Evolutionary conservation across 2,329 filamentous ascomycete genomes (phyloP).

Genomic region (Cladophialophora bantiana): DNA sequence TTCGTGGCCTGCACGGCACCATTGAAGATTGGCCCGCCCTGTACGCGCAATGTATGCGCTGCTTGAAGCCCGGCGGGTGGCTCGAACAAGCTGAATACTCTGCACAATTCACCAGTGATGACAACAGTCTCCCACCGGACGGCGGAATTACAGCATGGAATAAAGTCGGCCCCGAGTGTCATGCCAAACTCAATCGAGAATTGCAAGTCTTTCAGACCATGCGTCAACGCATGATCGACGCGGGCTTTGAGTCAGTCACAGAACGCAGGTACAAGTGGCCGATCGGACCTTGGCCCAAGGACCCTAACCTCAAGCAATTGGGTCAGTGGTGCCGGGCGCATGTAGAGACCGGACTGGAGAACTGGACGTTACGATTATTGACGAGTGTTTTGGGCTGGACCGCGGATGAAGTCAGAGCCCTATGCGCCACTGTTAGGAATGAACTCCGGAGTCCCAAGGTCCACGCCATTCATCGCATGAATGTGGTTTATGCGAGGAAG

Average conservation of each 20-base stretch:
- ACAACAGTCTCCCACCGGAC: constrained; percentile 47
- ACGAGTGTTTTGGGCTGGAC: constrained; percentile 43
- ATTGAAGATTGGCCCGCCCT: constrained; percentile 61
- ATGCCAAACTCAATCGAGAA: constrained; percentile 44
- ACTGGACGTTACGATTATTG: constrained; percentile 45
- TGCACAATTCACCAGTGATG: constrained; percentile 38
- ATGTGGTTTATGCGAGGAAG: constrained; percentile 33
- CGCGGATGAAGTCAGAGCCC: constrained; percentile 35
- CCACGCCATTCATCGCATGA: constrained; percentile 36
- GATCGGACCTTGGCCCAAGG: constrained; percentile 44
- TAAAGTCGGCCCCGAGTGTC: constrained; percentile 43
- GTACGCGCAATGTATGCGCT: constrained; percentile 38
- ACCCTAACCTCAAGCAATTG: constrained; percentile 43
- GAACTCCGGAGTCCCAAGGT: constrained; percentile 30
- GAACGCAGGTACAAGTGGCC: constrained; percentile 44
- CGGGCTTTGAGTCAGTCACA: constrained; percentile 44
- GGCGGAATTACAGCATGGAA: constrained; percentile 47
- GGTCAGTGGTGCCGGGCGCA: constrained; percentile 42
- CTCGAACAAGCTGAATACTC: constrained; percentile 46
- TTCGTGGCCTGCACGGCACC: constrained; percentile 62
- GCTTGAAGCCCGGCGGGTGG: constrained; percentile 51
- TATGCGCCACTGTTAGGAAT: constrained; percentile 30
- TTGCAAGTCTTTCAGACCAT: constrained; percentile 40
- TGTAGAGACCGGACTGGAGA: constrained; percentile 44
- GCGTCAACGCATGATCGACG: constrained; percentile 42